Percentiles rank a stretch among this genome's conserved stretches.
Conservation (phyloP, 2,329 filamentous ascomycete genomes). For the Paracamarosporium sp. region DNA sequence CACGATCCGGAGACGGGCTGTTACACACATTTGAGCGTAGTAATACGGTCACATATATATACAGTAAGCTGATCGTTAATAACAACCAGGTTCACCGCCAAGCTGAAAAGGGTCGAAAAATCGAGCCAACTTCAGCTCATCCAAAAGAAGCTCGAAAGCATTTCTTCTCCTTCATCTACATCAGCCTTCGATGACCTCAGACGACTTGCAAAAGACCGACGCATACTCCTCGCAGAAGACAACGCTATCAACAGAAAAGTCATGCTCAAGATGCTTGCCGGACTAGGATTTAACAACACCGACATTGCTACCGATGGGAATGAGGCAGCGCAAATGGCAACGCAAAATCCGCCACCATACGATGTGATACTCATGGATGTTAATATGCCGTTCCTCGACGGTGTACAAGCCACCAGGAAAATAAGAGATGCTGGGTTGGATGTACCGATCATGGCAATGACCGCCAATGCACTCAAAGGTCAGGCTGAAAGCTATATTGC, state of each 20-base stretch:
- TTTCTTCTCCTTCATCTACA: constrained; percentile 13
- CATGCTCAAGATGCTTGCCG: constrained; percentile 54
- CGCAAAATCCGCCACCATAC: constrained; percentile 23
- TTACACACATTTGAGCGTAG: too few species aligned
- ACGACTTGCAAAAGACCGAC: constrained; percentile 25
- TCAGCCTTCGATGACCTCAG: constrained; percentile 31
- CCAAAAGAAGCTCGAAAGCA: constrained; percentile 15
- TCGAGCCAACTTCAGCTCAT: constrained; percentile 19
- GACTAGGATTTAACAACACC: constrained; percentile 41
- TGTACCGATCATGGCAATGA: constrained; percentile 61
- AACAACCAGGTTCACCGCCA: constrained; percentile 60
- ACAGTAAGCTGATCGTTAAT: constrained; percentile 3
- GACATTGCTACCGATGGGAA: constrained; percentile 50
- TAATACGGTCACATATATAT: too few species aligned
- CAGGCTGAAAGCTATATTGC: constrained; percentile 61
- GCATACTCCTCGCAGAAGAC: constrained; percentile 54
- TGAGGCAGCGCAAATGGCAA: constrained; percentile 47
- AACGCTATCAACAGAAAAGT: constrained; percentile 57
- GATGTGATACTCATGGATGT: constrained; percentile 45
- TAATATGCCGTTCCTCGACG: constrained; percentile 44
- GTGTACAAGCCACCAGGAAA: constrained; percentile 35
- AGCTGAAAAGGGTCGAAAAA: constrained; percentile 38
- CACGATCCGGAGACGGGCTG: too few species aligned
- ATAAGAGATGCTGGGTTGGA: constrained; percentile 25
- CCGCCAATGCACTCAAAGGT: constrained; percentile 63